Conservation (phyloP, 106 monocot species). For the Dendrobium huoshanense region DNA sequence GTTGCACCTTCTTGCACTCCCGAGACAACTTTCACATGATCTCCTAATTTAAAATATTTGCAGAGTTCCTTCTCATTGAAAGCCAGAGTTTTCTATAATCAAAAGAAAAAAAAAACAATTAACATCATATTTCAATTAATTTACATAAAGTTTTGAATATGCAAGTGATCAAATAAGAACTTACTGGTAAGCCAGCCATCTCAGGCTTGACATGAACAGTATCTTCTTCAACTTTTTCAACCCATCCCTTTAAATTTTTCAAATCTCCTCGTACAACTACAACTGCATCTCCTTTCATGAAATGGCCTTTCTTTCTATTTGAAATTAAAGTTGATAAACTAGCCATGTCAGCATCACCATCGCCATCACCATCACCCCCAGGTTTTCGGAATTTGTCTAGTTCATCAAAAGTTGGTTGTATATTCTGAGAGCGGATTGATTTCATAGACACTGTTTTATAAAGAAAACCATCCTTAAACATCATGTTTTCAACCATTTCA, state of each 20-base stretch:
- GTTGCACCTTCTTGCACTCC: conserved; percentile 94
- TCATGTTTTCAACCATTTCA: conserved; percentile 73
- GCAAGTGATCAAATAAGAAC: conserved; percentile 5
- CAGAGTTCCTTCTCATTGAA: conserved; percentile 95
- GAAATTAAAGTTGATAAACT: conserved; percentile 86
- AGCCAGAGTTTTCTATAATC: conserved; percentile 67
- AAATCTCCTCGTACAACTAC: conserved; percentile 85
- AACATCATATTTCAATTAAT: neutral
- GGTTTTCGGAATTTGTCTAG: conserved; percentile 92
- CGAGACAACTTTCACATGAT: conserved; percentile 98
- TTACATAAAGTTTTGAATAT: neutral
- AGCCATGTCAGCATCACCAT: conserved; percentile 33
- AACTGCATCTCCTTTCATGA: conserved; percentile 96
- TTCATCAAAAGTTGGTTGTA: conserved; percentile 95
- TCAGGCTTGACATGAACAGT: conserved; percentile 86
- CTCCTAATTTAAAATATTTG: conserved; percentile 95
- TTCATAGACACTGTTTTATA: conserved; percentile 80
- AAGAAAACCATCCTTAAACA: conserved; percentile 94
- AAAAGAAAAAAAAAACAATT: conserved; percentile 5
- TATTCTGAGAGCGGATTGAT: conserved; percentile 67
- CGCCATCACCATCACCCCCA: conserved; percentile 72
- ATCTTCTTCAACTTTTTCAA: conserved; percentile 98
- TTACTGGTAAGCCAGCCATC: conserved; percentile 71
- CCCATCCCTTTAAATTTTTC: conserved; percentile 92
- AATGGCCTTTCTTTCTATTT: conserved; percentile 97